Percentiles rank a stretch among this genome's conserved stretches.
Evolutionary conservation across 2,329 filamentous ascomycete genomes (phyloP).

Genomic region (Cercospora janseana): DNA sequence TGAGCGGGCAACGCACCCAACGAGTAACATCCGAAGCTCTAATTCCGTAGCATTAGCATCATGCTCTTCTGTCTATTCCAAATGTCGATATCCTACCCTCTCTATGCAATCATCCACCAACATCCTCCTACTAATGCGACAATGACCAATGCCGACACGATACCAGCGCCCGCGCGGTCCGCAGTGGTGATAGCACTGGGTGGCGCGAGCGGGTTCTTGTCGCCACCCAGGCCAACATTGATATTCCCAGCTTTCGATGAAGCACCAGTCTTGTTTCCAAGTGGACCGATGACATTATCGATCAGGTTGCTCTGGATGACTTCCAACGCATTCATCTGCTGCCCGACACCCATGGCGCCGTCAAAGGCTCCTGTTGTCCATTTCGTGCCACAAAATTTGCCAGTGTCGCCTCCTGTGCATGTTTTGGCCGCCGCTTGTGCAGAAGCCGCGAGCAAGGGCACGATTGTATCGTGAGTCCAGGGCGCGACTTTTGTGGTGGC

Average conservation of each 20-base stretch:
- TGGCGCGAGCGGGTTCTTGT: constrained; percentile 29
- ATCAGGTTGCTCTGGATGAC: constrained; percentile 49
- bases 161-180: constrained; percentile 26
- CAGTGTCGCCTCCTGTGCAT: constrained; percentile 48
- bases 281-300: constrained; percentile 39
- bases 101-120: constrained; percentile 30
- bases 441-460: constrained; percentile 53
- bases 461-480: constrained; percentile 52
- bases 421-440: constrained; percentile 55
- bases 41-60: constrained; percentile 11
- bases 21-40: neutral
- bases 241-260: constrained; percentile 22
- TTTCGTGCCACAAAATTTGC: constrained; percentile 47
- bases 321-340: constrained; percentile 58
- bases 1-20: too few relatives aligned
- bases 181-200: constrained; percentile 27
- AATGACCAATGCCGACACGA: constrained; percentile 26
- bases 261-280: constrained; percentile 54
- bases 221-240: constrained; percentile 24
- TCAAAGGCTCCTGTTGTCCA: constrained; percentile 47
- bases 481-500: constrained; percentile 58
- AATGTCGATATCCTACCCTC: neutral
- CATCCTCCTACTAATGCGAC: constrained; percentile 26
- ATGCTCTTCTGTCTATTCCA: constrained; percentile 6
- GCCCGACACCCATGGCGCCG: constrained; percentile 52